Evolutionary conservation across 2,329 filamentous ascomycete genomes (phyloP).

Genomic region (Neonectria neomacrospora): DNA sequence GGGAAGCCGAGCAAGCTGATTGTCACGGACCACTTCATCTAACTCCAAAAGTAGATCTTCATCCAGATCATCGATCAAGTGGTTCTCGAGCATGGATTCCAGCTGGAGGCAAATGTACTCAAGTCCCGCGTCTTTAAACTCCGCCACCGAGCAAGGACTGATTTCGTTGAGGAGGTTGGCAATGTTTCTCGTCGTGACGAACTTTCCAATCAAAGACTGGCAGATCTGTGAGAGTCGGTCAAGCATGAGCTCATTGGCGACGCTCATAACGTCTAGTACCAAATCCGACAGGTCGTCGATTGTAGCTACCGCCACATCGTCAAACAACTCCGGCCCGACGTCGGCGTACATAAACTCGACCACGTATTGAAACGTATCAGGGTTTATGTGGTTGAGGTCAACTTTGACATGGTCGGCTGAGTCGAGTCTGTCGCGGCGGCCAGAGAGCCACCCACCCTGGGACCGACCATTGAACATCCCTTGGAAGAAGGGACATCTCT

Average conservation of each 20-base stretch:
- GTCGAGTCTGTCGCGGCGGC: constrained; percentile 64
- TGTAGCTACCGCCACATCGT: constrained; percentile 75
- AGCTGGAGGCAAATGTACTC: constrained; percentile 94
- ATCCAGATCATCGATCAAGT: constrained; percentile 86
- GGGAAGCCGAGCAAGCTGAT: constrained; percentile 82
- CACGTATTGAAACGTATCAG: constrained; percentile 80
- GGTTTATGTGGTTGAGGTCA: constrained; percentile 84
- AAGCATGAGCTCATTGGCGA: constrained; percentile 95
- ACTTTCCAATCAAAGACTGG: constrained; percentile 83
- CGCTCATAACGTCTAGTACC: constrained; percentile 89
- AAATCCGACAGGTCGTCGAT: constrained; percentile 88
- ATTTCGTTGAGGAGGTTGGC: constrained; percentile 87
- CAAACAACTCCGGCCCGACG: constrained; percentile 81
- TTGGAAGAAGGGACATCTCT: constrained; percentile 91
- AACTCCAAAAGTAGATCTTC: constrained; percentile 84
- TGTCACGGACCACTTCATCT: constrained; percentile 81
- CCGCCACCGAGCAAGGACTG: constrained; percentile 81
- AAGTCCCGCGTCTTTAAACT: constrained; percentile 88
- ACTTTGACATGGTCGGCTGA: constrained; percentile 67
- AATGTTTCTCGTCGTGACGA: constrained; percentile 88
- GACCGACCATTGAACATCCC: constrained; percentile 91
- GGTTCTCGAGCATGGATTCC: constrained; percentile 91
- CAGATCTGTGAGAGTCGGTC: constrained; percentile 91
- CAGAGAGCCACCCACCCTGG: constrained; percentile 83
- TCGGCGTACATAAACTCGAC: constrained; percentile 87